Conservation (phyloP, 495 filamentous ascomycete species). For the Aspergillus ellipticus region DNA sequence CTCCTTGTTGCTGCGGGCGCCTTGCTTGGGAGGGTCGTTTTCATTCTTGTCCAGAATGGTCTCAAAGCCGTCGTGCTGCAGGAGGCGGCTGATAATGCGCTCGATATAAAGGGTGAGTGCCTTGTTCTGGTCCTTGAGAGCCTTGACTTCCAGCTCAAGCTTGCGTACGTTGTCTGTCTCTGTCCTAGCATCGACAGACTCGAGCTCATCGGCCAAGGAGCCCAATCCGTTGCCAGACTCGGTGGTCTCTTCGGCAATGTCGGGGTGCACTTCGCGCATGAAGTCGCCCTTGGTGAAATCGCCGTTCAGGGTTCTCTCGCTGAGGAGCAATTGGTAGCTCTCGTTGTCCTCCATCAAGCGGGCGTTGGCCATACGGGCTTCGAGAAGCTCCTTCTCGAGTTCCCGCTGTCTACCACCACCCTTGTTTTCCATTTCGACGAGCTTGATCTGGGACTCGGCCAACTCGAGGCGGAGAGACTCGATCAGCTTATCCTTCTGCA, state of each 20-base stretch:
- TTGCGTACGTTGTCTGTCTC: conserved; percentile 58
- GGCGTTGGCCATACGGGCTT: conserved; percentile 90
- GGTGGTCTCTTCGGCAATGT: conserved; percentile 24
- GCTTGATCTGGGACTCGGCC: conserved; percentile 90
- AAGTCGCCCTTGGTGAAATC: conserved; percentile 86
- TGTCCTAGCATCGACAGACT: conserved; percentile 54
- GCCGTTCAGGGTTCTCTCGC: conserved; percentile 89
- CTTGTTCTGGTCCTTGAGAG: conserved; percentile 92
- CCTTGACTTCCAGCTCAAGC: conserved; percentile 73
- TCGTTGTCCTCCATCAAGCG: conserved; percentile 98
- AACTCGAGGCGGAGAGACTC: conserved; percentile 87
- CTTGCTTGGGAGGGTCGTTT: conserved; percentile 42
- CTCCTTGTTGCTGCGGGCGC: conserved; percentile 64
- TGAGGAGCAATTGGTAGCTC: conserved; percentile 90
- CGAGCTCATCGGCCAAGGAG: conserved; percentile 86
- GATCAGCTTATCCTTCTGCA: conserved; percentile 95
- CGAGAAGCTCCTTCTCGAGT: conserved; percentile 81
- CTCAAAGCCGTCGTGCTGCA: conserved; percentile 93
- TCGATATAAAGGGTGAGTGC: conserved; percentile 96
- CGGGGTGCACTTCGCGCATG: conserved; percentile 52
- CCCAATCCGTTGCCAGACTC: conserved; percentile 41
- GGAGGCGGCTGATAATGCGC: conserved; percentile 90
- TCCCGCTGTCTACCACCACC: conserved; percentile 81
- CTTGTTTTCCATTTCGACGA: conserved; percentile 89
- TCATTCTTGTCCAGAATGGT: conserved; percentile 69